phyloP scores from a whole-genome alignment of 441 rosid genomes.

The Adansonia grandidieri region DNA sequence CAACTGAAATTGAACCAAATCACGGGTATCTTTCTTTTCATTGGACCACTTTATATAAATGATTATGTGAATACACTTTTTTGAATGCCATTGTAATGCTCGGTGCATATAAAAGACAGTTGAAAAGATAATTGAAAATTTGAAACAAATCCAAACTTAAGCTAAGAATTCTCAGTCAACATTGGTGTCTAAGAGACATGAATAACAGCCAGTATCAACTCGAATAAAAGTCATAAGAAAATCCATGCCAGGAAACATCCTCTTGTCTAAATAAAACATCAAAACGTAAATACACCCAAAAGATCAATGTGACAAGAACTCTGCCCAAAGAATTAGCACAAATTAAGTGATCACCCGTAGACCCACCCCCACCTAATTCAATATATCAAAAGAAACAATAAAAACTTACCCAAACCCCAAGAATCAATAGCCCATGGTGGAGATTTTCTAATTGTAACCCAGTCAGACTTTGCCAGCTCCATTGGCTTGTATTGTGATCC shows the following conservation, averaged over 20 bases:
- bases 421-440: conserved; percentile 99
- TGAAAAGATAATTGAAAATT: background rate
- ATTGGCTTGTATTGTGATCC: conserved; percentile 91
- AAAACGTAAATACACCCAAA: background rate
- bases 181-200: background rate
- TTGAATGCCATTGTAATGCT: background rate
- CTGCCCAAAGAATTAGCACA: conserved; percentile 13
- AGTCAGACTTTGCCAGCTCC: conserved; percentile 93
- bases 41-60: background rate
- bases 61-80: background rate
- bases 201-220: conserved; percentile 9
- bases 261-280: conserved; percentile 5
- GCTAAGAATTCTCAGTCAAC: background rate
- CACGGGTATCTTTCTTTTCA: background rate
- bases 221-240: background rate
- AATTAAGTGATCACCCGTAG: conserved; percentile 1
- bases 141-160: background rate
- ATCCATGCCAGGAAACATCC: background rate
- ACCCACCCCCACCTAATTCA: background rate
- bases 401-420: conserved; percentile 92
- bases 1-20: background rate
- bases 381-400: conserved; percentile 11
- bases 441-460: conserved; percentile 90
- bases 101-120: background rate
- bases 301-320: background rate